phyloP scores from a whole-genome alignment of 208 protist species.

The Trypanosoma melophagium region DNA sequence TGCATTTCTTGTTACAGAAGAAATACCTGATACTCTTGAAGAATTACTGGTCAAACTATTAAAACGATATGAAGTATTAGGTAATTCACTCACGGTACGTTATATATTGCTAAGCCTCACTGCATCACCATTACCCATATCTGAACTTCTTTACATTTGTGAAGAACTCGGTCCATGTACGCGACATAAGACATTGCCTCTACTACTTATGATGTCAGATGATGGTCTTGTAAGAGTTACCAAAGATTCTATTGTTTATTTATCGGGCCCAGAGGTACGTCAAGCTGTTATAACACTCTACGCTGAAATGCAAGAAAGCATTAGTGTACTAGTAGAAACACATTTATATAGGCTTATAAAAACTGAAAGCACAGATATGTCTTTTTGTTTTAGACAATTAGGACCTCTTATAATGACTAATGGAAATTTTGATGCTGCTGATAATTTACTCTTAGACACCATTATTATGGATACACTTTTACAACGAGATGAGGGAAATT shows the following conservation, averaged over 20 bases:
- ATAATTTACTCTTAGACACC: conserved; percentile 49
- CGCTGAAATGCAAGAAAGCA: conserved; percentile 43
- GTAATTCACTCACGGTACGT: conserved; percentile 49
- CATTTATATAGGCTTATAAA: conserved; percentile 75
- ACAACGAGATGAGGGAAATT: conserved; percentile 25
- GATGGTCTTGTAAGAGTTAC: conserved; percentile 57
- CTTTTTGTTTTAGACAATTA: conserved; percentile 55
- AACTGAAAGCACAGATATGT: conserved; percentile 67
- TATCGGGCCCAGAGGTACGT: conserved; percentile 47
- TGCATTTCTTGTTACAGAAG: conserved; percentile 36
- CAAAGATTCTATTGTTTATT: conserved; percentile 44
- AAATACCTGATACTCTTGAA: conserved; percentile 50
- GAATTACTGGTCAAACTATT: conserved; percentile 51
- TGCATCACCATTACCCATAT: conserved; percentile 52
- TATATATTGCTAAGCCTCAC: conserved; percentile 57
- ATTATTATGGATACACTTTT: conserved; percentile 60
- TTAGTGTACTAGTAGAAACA: conserved; percentile 73
- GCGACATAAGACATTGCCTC: conserved; percentile 57
- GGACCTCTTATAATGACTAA: conserved; percentile 67
- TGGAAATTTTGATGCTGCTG: conserved; percentile 59
- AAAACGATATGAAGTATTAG: conserved; percentile 39
- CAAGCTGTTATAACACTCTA: conserved; percentile 44
- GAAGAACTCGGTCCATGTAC: conserved; percentile 72
- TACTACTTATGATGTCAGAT: conserved; percentile 61
- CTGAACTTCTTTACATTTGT: conserved; percentile 74